A percentile compares a stretch with the other conserved stretches of the same genome.
phyloP scores from a whole-genome alignment of 371 early-diverging fungal species.

The Choanephora cucurbitarum region DNA sequence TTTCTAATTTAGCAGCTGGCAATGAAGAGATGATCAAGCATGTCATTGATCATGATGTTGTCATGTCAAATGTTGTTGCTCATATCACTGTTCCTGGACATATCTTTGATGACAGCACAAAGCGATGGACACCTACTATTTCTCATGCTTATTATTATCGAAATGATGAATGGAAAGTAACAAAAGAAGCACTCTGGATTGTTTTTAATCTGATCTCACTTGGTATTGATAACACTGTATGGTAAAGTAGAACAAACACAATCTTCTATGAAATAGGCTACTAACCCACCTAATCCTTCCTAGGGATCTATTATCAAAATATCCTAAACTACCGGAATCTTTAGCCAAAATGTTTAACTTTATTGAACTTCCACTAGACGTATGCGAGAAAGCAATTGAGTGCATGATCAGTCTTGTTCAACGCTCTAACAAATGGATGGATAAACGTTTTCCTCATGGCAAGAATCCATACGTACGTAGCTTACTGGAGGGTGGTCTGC shows the following conservation, averaged over 20 bases:
- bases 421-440: slow-evolving; percentile 51
- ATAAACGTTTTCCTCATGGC: slow-evolving; percentile 28
- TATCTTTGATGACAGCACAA: slow-evolving; percentile 10
- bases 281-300: not conserved
- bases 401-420: slow-evolving; percentile 35
- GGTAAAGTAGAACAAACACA: slow-evolving; percentile 14
- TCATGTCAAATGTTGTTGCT: slow-evolving; percentile 42
- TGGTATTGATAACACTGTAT: slow-evolving; percentile 32
- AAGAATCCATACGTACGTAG: slow-evolving; percentile 22
- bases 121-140: slow-evolving; percentile 19
- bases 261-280: not conserved
- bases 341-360: slow-evolving; percentile 21
- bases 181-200: slow-evolving; percentile 57
- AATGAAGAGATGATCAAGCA: slow-evolving; percentile 44
- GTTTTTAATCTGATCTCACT: slow-evolving; percentile 54
- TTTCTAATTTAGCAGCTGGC: slow-evolving; percentile 58
- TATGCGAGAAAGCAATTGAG: slow-evolving; percentile 28
- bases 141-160: slow-evolving; percentile 12
- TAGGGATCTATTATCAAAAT: slow-evolving; percentile 22
- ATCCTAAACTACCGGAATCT: slow-evolving; percentile 18
- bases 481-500: slow-evolving; percentile 15
- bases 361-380: slow-evolving; percentile 16
- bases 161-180: slow-evolving; percentile 58
- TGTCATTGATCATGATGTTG: slow-evolving; percentile 35
- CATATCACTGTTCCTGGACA: slow-evolving; percentile 40